Evolutionary conservation across 2,329 filamentous ascomycete species (phyloP), one percentile per base, ranked within the genome.

Genomic region (Colletotrichum agaves): DNA sequence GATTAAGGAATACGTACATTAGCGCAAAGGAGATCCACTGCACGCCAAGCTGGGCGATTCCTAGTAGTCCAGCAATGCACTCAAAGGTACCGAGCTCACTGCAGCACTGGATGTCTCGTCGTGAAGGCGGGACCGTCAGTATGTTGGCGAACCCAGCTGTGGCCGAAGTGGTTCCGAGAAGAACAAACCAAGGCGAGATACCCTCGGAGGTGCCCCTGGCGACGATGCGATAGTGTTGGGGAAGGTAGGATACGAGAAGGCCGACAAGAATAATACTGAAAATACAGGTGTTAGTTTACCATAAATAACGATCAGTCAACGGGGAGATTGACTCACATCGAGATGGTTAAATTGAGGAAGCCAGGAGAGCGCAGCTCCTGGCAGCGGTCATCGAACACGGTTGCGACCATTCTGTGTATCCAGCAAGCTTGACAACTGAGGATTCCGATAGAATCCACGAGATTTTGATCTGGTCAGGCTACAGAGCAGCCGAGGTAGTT

Each of bases 71-170:
- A 17, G 94, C 93, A 44, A 91, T 88, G 76, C 96, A 99, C 68
- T 97, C 91, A 71, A 95, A 91, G 2, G 88, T 87, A 62, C 90
- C 92, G 47, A 98, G 87, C 73, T 93, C 88, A 73, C 86, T 91
- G 80, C 96, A 99, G 79, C 96, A 99, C 61, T 87, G 87, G 69
- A 98, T 90, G 77, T 97, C 94, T 63, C 89, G 86, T 37, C 93
- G 88, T 63, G 93, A 97, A 66, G 90, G 88, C n/a, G 93, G 92
- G 13, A 97, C 87, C 0, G 93, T 91, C 60, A 98, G 83, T 75
- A 99, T 98, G 76, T 98, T 98, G 71, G 93, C 93, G 74, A 99
- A 93, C 27, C 93, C 92, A 53, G 92, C 93, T 58, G 92, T 97
- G 73, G 92, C 92, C 7, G 93, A 97, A 1, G 95, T 95, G 27